Evolutionary conservation across 2,329 filamentous ascomycete species (phyloP).

Genomic region (Aureobasidium sp.): DNA sequence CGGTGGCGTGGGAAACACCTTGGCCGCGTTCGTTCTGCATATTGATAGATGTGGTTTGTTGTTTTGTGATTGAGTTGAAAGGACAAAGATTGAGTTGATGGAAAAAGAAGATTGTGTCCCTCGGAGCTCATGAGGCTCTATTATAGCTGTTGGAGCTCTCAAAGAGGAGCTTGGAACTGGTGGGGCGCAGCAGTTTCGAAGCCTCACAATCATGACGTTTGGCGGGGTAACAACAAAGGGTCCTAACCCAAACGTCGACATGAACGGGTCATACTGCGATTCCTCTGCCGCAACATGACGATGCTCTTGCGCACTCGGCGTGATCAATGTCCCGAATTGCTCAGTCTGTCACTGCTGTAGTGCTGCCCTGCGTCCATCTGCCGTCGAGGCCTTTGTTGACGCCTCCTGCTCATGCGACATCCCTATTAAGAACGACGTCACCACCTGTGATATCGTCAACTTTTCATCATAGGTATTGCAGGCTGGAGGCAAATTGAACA

Average conservation of each 20-base stretch:
- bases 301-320: background rate
- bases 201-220: slow-evolving; percentile 1
- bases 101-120: background rate
- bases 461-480: background rate
- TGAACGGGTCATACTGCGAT: background rate
- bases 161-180: background rate
- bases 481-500: background rate
- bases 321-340: background rate
- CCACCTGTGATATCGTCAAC: background rate
- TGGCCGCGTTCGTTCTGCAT: slow-evolving; percentile 28
- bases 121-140: background rate
- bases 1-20: slow-evolving; percentile 33
- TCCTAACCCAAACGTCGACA: background rate
- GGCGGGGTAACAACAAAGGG: background rate
- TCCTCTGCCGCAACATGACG: background rate
- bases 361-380: background rate
- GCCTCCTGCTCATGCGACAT: background rate
- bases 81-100: background rate
- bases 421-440: background rate
- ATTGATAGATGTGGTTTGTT: background rate
- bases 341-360: background rate
- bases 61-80: background rate
- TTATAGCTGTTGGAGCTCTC: background rate
- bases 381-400: background rate
- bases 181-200: background rate